Evolutionary conservation across 2,329 filamentous ascomycete genomes (phyloP).

Genomic region (Corniculantispora saksenae): DNA sequence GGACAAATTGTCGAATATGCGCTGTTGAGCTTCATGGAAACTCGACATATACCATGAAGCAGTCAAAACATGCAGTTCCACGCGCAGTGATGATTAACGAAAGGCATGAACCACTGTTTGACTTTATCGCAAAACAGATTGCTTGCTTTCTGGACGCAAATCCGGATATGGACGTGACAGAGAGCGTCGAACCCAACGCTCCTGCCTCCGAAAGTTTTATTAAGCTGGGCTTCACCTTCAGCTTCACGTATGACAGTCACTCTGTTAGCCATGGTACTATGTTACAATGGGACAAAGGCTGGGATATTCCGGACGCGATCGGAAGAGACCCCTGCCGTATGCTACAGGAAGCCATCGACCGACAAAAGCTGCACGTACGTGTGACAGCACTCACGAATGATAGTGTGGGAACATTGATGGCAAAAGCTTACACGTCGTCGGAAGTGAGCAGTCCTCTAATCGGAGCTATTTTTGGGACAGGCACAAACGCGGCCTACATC

Average conservation of each 20-base stretch:
- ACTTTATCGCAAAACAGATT: conserved; percentile 73
- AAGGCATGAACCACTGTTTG: conserved; percentile 62
- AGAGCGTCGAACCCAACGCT: conserved; percentile 57
- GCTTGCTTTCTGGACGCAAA: conserved; percentile 57
- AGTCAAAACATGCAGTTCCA: conserved; percentile 45
- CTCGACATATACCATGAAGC: conserved; percentile 71
- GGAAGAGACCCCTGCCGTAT: conserved; percentile 74
- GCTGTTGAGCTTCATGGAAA: conserved; percentile 46
- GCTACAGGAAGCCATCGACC: conserved; percentile 71
- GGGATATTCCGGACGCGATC: conserved; percentile 73
- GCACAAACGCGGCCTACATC: conserved; percentile 79
- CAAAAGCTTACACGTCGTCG: conserved; percentile 74
- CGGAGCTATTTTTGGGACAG: conserved; percentile 79
- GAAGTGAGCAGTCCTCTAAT: conserved; percentile 69
- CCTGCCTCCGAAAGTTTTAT: conserved; percentile 43
- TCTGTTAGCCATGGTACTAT: conserved; percentile 69
- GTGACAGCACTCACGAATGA: conserved; percentile 78
- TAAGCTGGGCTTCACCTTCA: conserved; percentile 35
- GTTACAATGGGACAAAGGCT: conserved; percentile 80
- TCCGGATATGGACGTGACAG: background rate
- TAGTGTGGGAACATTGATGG: conserved; percentile 78
- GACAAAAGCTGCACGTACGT: conserved; percentile 65
- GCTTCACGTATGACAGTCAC: conserved; percentile 78
- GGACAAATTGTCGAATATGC: conserved; percentile 37
- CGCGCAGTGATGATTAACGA: conserved; percentile 25